phyloP scores from a whole-genome alignment of 2,329 filamentous ascomycete genomes.

The Pseudocercospora musae region DNA sequence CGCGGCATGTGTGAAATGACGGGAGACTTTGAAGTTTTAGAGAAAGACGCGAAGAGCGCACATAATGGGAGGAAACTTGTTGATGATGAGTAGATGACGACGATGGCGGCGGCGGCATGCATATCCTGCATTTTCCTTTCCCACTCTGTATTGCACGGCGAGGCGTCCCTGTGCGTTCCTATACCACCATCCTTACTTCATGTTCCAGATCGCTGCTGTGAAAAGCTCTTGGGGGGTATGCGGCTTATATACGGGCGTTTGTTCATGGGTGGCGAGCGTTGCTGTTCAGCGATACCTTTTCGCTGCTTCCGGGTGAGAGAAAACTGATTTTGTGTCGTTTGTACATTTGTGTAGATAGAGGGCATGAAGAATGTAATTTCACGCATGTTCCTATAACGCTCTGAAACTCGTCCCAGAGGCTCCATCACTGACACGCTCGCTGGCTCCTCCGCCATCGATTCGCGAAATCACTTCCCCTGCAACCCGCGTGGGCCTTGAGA shows the following conservation, averaged over 20 bases:
- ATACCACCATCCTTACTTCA: not conserved
- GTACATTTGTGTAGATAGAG: constrained; percentile 2
- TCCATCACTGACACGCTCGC: not conserved
- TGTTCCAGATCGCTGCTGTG: not conserved
- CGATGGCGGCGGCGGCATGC: not conserved
- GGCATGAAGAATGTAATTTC: not conserved
- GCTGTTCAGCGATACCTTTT: not conserved
- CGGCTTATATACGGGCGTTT: not conserved
- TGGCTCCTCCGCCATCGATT: not conserved
- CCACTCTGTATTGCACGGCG: not conserved
- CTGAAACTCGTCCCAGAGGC: not conserved
- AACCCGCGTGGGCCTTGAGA: not conserved
- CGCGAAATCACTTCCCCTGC: not conserved
- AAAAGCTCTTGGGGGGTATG: not conserved
- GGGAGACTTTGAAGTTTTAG: constrained; percentile 58
- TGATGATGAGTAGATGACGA: constrained; percentile 28
- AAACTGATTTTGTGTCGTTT: not conserved
- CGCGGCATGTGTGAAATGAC: constrained; percentile 67
- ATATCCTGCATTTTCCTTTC: not conserved
- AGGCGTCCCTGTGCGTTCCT: not conserved
- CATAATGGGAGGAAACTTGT: constrained; percentile 43
- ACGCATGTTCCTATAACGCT: not conserved
- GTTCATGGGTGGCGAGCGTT: not conserved
- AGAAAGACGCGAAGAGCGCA: constrained; percentile 55
- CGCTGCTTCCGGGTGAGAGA: not conserved